Evolutionary conservation across 257 asterid species (phyloP), one percentile per base, ranked within the genome.

Genomic region (Capsicum baccatum): DNA sequence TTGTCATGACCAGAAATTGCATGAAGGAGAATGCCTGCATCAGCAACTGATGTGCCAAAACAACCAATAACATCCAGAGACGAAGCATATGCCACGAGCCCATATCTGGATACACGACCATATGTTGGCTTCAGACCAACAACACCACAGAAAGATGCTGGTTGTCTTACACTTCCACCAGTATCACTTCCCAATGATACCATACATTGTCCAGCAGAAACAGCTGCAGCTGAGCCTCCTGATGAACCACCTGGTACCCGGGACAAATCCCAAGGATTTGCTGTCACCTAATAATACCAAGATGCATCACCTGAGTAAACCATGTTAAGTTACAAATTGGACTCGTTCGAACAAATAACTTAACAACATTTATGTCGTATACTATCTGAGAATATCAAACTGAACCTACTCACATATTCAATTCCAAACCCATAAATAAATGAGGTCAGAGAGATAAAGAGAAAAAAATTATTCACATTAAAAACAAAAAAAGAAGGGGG

Each of bases 181-280:
- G 99, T 95, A 88, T 97, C 99, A 81, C 98, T 94, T 86, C 99
- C 98, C 86, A 97, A 86, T 48, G 98, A 96, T 48, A 91, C 98
- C 90, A 92, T 92, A 90, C 99, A 97, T 79, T 97, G 99, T 87
- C 96, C 89, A 73, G 99, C 98, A 88, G 98, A 92, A 85, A 95
- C 98, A 84, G 98, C 97, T 11, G 99, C 95, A 68, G 99, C 99
- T 54, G 99, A 97, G 21, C 99, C 98, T 54, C 99, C 98, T 33
- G 98, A 95, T 55, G 99, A 97, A 14, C 98, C 99, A 80, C 99
- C 99, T 67, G 99, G 99, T 69, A 97, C 98, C 89, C 99, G 87
- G 78, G 98, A 90, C 87, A 94, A 80, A 91, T 97, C 99, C 99
- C 99, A 97, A 66, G 98, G 99, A 88, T 97, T 97, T 69, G 96